These are phyloP conservation scores for Leishmania mexicana DNA, from an alignment of 208 protist genomes.

Conservation along the genomic window DNA sequence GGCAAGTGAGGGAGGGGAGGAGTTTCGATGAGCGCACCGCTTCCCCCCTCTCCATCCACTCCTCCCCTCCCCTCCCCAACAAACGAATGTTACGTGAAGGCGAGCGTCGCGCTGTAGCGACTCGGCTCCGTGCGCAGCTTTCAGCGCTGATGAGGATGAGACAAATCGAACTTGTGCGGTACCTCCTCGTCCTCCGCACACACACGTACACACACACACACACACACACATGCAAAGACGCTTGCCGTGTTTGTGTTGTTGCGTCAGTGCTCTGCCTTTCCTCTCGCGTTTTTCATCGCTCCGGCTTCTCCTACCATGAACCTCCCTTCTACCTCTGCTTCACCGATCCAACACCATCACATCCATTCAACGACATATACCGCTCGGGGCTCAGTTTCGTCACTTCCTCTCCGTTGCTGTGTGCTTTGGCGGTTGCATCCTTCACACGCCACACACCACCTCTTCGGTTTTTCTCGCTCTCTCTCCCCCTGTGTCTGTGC, in stretches of 20 bases:
- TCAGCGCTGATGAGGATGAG: neutral
- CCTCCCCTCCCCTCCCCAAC: neutral
- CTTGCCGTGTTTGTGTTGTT: too few relatives aligned
- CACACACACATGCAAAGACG: neutral
- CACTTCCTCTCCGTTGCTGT: neutral
- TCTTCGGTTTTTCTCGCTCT: neutral
- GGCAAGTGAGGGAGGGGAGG: too few relatives aligned
- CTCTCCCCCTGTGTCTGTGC: neutral
- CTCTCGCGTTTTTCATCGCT: neutral
- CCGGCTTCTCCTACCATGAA: neutral
- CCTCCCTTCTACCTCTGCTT: too few relatives aligned
- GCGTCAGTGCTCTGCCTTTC: neutral
- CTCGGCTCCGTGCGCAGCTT: too few relatives aligned
- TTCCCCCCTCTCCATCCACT: neutral
- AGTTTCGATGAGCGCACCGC: too few relatives aligned
- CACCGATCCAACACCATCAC: too few relatives aligned
- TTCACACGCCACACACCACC: too few relatives aligned
- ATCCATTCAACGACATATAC: neutral
- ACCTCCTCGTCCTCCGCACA: neutral
- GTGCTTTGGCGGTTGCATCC: neutral
- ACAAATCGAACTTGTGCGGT: neutral
- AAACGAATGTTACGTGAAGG: too few relatives aligned
- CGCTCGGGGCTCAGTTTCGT: neutral
- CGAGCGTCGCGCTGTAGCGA: too few relatives aligned
- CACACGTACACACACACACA: neutral